Evolutionary conservation across 352 stramenopile species (phyloP), one percentile per base, ranked within the genome.

Genomic region (Pythium grandisporangium): DNA sequence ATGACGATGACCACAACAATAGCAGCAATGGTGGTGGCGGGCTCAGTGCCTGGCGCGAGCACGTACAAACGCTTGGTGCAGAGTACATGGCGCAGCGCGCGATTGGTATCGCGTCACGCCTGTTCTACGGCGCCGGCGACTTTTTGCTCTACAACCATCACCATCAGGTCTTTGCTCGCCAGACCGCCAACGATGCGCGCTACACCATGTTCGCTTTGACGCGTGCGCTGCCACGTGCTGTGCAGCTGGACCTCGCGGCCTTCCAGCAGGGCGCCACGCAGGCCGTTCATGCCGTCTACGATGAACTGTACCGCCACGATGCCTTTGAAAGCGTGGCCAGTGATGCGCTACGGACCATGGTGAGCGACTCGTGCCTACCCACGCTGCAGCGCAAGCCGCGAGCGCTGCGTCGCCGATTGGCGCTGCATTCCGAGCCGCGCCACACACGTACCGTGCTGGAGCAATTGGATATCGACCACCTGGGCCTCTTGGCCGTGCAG

Each of bases 151-250:
- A 46, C 44, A n/a, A n/a, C n/a, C 51, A 62, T 39, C 37, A 63
- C 27, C 26, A 43, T 17, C 37, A 34, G 3, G 29, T 70, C 8
- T 83, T 84, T 39, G 51, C 55, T 12, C 47, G 50, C n/a, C 30
- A 42, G 0, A 30, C 54, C 16, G 41, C 52, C 1, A 56, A 75
- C 24, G 51, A 75, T n/a, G 53, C 48, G 20, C 59, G 60, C 40
- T 72, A 42, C 37, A 48, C 54, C 44, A 84, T 84, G 70, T 78
- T 62, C 42, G 55, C 76, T 21, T 33, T 84, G 27, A 74, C 59
- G 25, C n/a, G n/a, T n/a, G 55, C 62, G 30, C 66, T 78, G 43
- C 64, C 66, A 10, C 53, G 34, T 16, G 11, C 23, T 0, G 55
- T 51, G 27, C 48, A 36, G 1, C 48, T 80, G 19, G 46, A 74